Conservation (phyloP, 208 protist species). For the Tritrichomonas musculus region DNA sequence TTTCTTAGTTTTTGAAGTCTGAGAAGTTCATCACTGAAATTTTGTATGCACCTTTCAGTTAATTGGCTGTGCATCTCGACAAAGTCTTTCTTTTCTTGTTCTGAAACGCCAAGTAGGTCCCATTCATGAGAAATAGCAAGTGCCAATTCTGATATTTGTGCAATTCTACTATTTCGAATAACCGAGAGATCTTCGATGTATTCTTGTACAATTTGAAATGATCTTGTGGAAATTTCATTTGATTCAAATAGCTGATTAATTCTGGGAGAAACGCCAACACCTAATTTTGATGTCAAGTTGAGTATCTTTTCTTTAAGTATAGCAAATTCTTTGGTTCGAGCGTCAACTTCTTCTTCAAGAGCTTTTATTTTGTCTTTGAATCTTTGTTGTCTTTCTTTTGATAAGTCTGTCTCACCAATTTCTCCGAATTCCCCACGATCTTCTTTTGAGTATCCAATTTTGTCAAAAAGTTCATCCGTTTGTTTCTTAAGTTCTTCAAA, state of each 20-base stretch:
- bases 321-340: not conserved
- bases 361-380: not conserved
- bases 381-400: not conserved
- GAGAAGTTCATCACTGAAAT: not conserved
- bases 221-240: not conserved
- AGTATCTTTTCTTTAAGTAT: not conserved
- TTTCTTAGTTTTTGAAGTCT: not conserved
- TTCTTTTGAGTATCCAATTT: not conserved
- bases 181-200: not conserved
- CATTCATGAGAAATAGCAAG: not conserved
- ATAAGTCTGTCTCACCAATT: not conserved
- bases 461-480: constrained; percentile 1
- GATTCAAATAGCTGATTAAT: not conserved
- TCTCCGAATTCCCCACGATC: not conserved
- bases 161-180: not conserved
- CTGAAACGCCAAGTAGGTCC: not conserved
- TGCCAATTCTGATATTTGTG: not conserved
- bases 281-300: not conserved
- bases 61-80: not conserved
- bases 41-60: not conserved
- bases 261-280: not conserved
- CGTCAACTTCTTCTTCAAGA: not conserved
- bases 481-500: not conserved
- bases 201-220: not conserved
- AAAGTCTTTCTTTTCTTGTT: not conserved